These are phyloP conservation scores for Cryphonectria japonica DNA, from an alignment of 2,329 filamentous ascomycete genomes.

Conservation along the genomic window DNA sequence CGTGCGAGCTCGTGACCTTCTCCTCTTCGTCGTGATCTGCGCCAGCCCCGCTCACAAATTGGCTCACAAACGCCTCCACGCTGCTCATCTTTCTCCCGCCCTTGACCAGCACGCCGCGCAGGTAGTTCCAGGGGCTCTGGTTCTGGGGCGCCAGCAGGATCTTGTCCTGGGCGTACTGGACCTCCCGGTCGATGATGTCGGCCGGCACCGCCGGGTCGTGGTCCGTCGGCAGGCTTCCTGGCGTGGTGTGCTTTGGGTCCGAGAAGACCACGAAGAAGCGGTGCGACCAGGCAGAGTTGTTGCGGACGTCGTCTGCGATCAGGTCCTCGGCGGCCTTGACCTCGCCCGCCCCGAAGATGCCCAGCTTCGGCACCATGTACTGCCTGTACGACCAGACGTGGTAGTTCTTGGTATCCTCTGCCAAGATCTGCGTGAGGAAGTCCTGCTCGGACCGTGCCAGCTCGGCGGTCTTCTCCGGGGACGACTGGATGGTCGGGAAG, in stretches of 20 bases:
- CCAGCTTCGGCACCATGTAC: constrained; percentile 66
- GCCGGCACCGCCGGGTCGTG: constrained; percentile 61
- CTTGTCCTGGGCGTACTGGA: constrained; percentile 73
- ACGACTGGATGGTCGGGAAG: constrained; percentile 63
- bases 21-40: constrained; percentile 44
- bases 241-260: constrained; percentile 55
- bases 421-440: constrained; percentile 82
- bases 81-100: constrained; percentile 55
- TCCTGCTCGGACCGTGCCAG: constrained; percentile 69
- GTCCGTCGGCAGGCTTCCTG: constrained; percentile 52
- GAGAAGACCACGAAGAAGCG: constrained; percentile 90
- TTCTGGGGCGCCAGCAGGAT: constrained; percentile 87
- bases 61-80: constrained; percentile 52
- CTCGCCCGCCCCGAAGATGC: constrained; percentile 70
- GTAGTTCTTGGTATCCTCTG: constrained; percentile 92
- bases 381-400: constrained; percentile 98
- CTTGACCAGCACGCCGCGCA: constrained; percentile 75
- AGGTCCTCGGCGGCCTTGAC: constrained; percentile 72
- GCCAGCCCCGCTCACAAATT: constrained; percentile 54
- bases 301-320: constrained; percentile 80
- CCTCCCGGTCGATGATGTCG: constrained; percentile 72
- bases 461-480: constrained; percentile 56
- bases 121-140: constrained; percentile 91
- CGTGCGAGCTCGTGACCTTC: constrained; percentile 64
- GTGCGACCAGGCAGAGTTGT: constrained; percentile 98